A percentile compares a stretch with the other conserved stretches of the same genome.
These are phyloP conservation scores for Epichloe amarillans DNA, from an alignment of 2,329 filamentous ascomycete species.

Conservation along the genomic window DNA sequence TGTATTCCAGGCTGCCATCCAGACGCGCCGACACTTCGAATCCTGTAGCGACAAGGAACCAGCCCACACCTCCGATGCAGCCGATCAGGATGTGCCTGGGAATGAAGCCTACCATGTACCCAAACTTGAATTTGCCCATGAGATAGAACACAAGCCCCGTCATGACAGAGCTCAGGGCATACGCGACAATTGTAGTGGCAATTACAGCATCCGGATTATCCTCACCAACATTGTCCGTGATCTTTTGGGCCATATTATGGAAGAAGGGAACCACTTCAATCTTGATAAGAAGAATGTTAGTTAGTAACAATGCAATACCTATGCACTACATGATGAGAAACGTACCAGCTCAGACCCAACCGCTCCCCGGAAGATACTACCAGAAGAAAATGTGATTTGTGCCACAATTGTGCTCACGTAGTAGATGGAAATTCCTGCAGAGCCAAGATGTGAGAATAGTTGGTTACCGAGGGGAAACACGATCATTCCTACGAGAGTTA, in stretches of 20 bases:
- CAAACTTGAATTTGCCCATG: slow-evolving; percentile 77
- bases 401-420: slow-evolving; percentile 96
- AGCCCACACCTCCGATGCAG: slow-evolving; percentile 93
- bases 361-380: slow-evolving; percentile 80
- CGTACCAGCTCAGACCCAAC: slow-evolving; percentile 84
- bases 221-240: slow-evolving; percentile 63
- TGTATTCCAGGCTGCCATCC: slow-evolving; percentile 72
- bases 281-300: slow-evolving; percentile 22
- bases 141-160: slow-evolving; percentile 86
- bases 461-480: slow-evolving; percentile 82
- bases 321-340: slow-evolving; percentile 2
- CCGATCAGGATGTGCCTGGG: slow-evolving; percentile 92
- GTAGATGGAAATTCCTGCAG: slow-evolving; percentile 95
- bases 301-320: not conserved
- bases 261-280: slow-evolving; percentile 99
- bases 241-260: slow-evolving; percentile 92
- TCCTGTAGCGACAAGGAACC: slow-evolving; percentile 83
- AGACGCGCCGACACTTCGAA: slow-evolving; percentile 87
- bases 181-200: slow-evolving; percentile 86
- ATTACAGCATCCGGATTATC: slow-evolving; percentile 76
- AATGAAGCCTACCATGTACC: slow-evolving; percentile 92
- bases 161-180: slow-evolving; percentile 77
- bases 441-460: slow-evolving; percentile 72
- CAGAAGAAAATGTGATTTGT: slow-evolving; percentile 76
- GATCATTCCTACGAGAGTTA: slow-evolving; percentile 56